These are phyloP conservation scores for Cyclotella baltica DNA, from an alignment of 108 stramenopile genomes.

Conservation along the genomic window DNA sequence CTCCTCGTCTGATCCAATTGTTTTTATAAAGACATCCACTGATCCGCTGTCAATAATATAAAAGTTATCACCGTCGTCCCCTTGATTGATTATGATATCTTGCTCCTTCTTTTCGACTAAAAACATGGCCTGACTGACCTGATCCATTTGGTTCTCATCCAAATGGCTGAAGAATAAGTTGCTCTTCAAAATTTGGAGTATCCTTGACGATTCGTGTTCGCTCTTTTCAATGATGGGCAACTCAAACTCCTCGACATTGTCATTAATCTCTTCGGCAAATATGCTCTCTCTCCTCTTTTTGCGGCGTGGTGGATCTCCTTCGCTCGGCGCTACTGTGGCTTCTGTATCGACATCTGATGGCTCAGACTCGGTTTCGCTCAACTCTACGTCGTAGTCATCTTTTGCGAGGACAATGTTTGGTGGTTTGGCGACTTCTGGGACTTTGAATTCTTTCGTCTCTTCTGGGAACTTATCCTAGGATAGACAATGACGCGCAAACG, in stretches of 20 bases:
- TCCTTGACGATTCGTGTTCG: slow-evolving; percentile 56
- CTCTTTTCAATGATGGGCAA: slow-evolving; percentile 56
- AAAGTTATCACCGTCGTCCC: slow-evolving; percentile 88
- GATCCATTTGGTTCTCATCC: slow-evolving; percentile 55
- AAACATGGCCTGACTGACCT: slow-evolving; percentile 67
- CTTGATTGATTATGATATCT: slow-evolving; percentile 88
- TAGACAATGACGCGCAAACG: neutral
- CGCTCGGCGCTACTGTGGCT: slow-evolving; percentile 9
- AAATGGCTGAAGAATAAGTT: slow-evolving; percentile 74
- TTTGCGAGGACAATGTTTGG: slow-evolving; percentile 23
- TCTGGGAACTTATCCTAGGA: slow-evolving; percentile 72
- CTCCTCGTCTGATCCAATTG: slow-evolving; percentile 65
- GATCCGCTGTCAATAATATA: slow-evolving; percentile 86
- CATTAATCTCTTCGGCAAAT: slow-evolving; percentile 38
- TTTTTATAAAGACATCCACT: slow-evolving; percentile 68
- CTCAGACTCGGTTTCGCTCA: slow-evolving; percentile 32
- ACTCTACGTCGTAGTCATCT: slow-evolving; percentile 4
- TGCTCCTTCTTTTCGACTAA: slow-evolving; percentile 56
- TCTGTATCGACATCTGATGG: slow-evolving; percentile 11
- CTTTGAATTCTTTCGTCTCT: slow-evolving; percentile 45
- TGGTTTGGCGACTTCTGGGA: neutral
- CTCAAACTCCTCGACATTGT: slow-evolving; percentile 26
- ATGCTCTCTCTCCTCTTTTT: slow-evolving; percentile 42
- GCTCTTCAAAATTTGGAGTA: slow-evolving; percentile 59
- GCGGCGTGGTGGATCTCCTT: neutral